phyloP scores from a whole-genome alignment of 2,329 filamentous ascomycete species.

The Pseudogymnoascus sp. region DNA sequence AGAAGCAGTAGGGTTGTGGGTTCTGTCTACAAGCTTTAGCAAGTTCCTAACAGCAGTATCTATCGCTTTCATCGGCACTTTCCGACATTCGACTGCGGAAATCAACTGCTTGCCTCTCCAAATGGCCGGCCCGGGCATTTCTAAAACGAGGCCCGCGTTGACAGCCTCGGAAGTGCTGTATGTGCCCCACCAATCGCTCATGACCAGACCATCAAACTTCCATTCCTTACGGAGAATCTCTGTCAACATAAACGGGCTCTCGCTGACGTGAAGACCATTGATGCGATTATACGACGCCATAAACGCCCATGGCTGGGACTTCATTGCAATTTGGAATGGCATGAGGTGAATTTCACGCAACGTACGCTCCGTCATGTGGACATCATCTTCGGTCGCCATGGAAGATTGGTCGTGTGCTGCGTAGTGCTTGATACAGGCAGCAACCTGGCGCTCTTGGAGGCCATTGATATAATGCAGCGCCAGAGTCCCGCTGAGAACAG shows the following conservation, averaged over 20 bases:
- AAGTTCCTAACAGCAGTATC: not conserved
- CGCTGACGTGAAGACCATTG: slow-evolving; percentile 25
- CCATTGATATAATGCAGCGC: slow-evolving; percentile 24
- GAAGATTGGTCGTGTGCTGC: slow-evolving; percentile 25
- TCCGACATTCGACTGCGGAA: not conserved
- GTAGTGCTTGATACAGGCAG: slow-evolving; percentile 27
- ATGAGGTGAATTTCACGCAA: slow-evolving; percentile 26
- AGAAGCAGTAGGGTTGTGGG: not conserved
- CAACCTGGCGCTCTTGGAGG: slow-evolving; percentile 22
- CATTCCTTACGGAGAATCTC: slow-evolving; percentile 25
- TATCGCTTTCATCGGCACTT: not conserved
- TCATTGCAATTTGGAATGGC: slow-evolving; percentile 26
- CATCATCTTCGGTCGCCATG: slow-evolving; percentile 21
- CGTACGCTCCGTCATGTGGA: slow-evolving; percentile 22
- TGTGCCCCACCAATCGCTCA: slow-evolving; percentile 27
- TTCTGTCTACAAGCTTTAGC: not conserved
- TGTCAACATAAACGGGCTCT: slow-evolving; percentile 20
- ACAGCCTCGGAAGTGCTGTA: slow-evolving; percentile 23
- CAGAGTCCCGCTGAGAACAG: slow-evolving; percentile 24
- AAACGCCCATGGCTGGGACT: slow-evolving; percentile 23
- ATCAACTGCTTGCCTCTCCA: not conserved
- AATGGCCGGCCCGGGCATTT: slow-evolving; percentile 47
- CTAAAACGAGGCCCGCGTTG: slow-evolving; percentile 39
- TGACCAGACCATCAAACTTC: slow-evolving; percentile 25
- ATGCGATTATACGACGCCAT: slow-evolving; percentile 27